Evolutionary conservation across 139 green algal genomes (phyloP).

Genomic region (Micromonas commoda): DNA sequence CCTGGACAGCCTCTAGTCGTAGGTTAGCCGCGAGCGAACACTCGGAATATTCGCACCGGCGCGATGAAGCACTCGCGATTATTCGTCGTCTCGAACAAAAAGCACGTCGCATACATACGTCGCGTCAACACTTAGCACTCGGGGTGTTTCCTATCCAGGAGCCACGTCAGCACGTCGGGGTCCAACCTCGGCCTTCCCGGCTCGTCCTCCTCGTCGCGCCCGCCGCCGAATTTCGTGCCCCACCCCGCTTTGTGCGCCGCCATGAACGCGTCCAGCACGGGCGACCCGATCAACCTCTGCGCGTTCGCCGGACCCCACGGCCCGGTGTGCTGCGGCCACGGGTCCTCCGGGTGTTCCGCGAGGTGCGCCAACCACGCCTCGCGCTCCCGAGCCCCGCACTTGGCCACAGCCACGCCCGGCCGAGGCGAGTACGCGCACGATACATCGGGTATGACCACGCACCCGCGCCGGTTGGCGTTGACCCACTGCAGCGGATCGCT

Average conservation of each 20-base stretch:
- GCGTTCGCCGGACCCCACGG: not conserved
- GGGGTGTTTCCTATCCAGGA: not conserved
- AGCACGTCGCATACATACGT: too few relatives aligned
- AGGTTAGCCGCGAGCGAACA: too few relatives aligned
- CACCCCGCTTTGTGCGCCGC: not conserved
- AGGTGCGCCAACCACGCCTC: not conserved
- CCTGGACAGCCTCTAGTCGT: not conserved
- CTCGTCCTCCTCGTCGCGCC: not conserved
- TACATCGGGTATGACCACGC: not conserved
- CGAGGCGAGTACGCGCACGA: not conserved
- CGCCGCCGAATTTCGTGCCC: not conserved
- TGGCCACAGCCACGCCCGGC: not conserved
- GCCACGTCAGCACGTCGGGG: not conserved
- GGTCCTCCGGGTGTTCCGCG: not conserved
- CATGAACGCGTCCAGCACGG: slow-evolving; percentile 18
- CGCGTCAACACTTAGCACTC: too few relatives aligned
- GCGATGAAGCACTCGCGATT: too few relatives aligned
- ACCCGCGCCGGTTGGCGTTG: not conserved
- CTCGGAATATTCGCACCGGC: too few relatives aligned
- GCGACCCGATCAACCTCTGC: slow-evolving; percentile 14
- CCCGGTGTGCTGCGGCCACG: not conserved
- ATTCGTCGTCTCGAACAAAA: too few relatives aligned
- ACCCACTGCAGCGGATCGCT: not conserved
- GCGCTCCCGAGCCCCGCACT: not conserved
- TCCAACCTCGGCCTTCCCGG: not conserved